These are phyloP conservation scores for Podospora sp. DNA, from an alignment of 495 filamentous ascomycete species.

Conservation along the genomic window DNA sequence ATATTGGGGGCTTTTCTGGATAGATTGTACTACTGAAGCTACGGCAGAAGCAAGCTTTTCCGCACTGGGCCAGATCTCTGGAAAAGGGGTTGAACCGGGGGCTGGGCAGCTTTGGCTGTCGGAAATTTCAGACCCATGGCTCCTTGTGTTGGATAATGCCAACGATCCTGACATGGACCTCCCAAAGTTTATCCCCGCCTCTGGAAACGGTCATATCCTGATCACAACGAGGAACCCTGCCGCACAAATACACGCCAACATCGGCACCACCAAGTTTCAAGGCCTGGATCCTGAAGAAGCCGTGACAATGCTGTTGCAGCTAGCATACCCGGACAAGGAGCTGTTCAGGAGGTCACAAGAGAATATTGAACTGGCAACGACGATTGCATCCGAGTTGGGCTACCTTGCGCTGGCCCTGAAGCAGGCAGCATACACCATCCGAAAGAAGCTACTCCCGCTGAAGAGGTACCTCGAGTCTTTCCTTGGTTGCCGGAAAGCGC, in stretches of 20 bases:
- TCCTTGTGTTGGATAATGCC: conserved; percentile 12
- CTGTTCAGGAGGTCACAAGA: background rate
- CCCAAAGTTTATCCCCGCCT: conserved; percentile 8
- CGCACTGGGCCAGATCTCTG: conserved; percentile 3
- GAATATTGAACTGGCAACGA: conserved; percentile 1
- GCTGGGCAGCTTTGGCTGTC: conserved; percentile 15
- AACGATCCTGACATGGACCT: conserved; percentile 14
- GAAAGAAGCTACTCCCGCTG: conserved; percentile 5
- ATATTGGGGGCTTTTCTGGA: conserved; percentile 14
- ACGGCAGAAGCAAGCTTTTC: conserved; percentile 13
- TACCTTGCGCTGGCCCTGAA: conserved; percentile 15
- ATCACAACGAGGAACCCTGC: conserved; percentile 13
- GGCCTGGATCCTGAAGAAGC: conserved; percentile 15
- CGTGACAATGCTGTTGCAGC: conserved; percentile 11
- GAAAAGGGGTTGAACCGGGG: conserved; percentile 9
- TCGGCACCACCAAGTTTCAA: conserved; percentile 11
- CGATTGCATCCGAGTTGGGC: conserved; percentile 11
- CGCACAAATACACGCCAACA: conserved; percentile 4
- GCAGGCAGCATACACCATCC: conserved; percentile 14
- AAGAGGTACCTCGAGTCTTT: conserved; percentile 1
- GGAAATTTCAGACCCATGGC: conserved; percentile 9
- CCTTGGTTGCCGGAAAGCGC: conserved; percentile 10
- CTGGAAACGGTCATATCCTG: conserved; percentile 9
- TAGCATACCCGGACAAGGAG: conserved; percentile 14
- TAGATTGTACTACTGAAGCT: conserved; percentile 13